Evolutionary conservation across 495 filamentous ascomycete genomes (phyloP), one percentile per base, ranked within the genome.

Genomic region (Trichoderma reesei): DNA sequence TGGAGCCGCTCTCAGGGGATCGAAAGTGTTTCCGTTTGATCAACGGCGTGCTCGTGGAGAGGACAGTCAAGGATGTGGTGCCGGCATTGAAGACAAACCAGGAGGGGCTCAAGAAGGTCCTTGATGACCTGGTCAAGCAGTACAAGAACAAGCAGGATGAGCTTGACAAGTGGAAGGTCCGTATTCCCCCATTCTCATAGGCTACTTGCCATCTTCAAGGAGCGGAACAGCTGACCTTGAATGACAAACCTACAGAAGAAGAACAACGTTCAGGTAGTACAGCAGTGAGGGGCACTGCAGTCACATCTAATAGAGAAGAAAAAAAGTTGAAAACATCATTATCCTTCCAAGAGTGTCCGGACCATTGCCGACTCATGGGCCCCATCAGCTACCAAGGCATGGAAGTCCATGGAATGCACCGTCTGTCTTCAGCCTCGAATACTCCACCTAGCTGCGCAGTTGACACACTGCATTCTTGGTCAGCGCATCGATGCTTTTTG

Each of bases 21-120:
- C 91, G 94, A 66, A 98, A 96, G 80, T 98, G 93, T 76, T 98
- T 98, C 76, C 92, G 94, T 68, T 89, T 98, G 88, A 92, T 98
- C 73, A 97, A 98, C 73, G 95, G 94, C 63, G 93, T 98, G 14
- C 75, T 98, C 62, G 90, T 94, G 65, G 95, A 98, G 79, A 83
- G 93, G 68, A 96, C 94, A 59, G 90, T 98, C 66, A 79, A 88
- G 74, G 92, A 98, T 74, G 90, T 98, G 42, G 80, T 96, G 44
- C 94, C 94, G 10, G 88, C 90, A 34, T 81, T 98, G 61, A 86
- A 89, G 76, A 96, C 91, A n/a, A 98, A 97, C 75, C 88, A 89
- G 36, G 94, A 97, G 65, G 93, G 94, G 26, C 72, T 98, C 74
- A 95, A 90, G 80, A 94, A 95, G 71, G 92, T 98, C n/a, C 78